Conservation (phyloP, 1,284 basidiomycete genomes). For the Heliocybe sulcata region DNA sequence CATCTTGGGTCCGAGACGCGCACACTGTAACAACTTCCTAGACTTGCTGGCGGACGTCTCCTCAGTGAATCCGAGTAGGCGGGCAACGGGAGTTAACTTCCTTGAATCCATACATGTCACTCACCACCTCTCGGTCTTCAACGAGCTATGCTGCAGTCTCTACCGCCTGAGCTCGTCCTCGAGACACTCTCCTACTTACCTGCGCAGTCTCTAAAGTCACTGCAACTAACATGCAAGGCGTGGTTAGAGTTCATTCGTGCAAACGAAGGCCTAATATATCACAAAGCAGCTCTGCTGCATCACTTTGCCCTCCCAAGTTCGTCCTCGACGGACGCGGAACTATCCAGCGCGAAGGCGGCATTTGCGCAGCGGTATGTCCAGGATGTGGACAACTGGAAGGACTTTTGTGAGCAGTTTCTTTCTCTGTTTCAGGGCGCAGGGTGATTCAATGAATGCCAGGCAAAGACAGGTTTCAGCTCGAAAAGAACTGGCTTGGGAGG, state of each 20-base stretch:
- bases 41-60: too few relatives aligned
- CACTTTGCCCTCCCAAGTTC: slow-evolving; percentile 23
- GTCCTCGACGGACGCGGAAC: slow-evolving; percentile 16
- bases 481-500: slow-evolving; percentile 49
- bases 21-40: too few relatives aligned
- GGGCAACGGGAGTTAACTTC: too few relatives aligned
- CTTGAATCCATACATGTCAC: too few relatives aligned
- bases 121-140: too few relatives aligned
- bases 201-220: slow-evolving; percentile 23
- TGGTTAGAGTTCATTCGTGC: slow-evolving; percentile 35
- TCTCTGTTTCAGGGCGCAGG: slow-evolving; percentile 1
- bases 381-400: slow-evolving; percentile 40
- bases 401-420: slow-evolving; percentile 42
- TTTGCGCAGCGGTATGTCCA: slow-evolving; percentile 24
- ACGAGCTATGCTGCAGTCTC: background rate
- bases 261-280: slow-evolving; percentile 46
- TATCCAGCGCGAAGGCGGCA: slow-evolving; percentile 22
- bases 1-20: background rate
- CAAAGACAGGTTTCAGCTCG: slow-evolving; percentile 33
- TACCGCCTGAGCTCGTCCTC: slow-evolving; percentile 39
- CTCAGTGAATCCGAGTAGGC: too few relatives aligned
- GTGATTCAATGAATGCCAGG: slow-evolving; percentile 26
- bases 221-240: slow-evolving; percentile 25
- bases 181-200: slow-evolving; percentile 31
- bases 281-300: slow-evolving; percentile 41